Conservation (phyloP, 768 basidiomycete genomes). For the Agaricus blazei region DNA sequence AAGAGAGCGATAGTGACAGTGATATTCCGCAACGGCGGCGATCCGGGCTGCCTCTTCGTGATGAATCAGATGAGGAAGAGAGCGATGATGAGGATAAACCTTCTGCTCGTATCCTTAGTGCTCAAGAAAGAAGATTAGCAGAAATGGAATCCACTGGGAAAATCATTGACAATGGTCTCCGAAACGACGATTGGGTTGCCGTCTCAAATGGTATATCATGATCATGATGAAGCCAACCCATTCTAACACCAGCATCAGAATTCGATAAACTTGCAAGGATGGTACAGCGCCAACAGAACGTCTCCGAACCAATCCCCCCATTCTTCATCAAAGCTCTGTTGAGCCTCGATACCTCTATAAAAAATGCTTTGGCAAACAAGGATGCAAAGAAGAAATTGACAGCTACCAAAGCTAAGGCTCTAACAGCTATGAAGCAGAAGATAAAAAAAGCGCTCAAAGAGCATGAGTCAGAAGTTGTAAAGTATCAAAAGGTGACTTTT, state of each 20-base stretch:
- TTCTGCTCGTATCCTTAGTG: slow-evolving; percentile 76
- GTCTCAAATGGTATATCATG: slow-evolving; percentile 71
- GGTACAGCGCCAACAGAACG: slow-evolving; percentile 81
- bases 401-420: slow-evolving; percentile 85
- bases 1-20: slow-evolving; percentile 51
- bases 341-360: slow-evolving; percentile 73
- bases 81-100: slow-evolving; percentile 68
- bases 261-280: slow-evolving; percentile 94
- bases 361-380: slow-evolving; percentile 74
- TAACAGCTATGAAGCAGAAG: slow-evolving; percentile 98
- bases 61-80: slow-evolving; percentile 32
- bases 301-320: slow-evolving; percentile 81
- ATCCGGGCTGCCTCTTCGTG: slow-evolving; percentile 16
- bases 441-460: slow-evolving; percentile 90
- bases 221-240: neutral
- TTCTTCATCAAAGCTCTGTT: slow-evolving; percentile 75
- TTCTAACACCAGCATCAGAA: slow-evolving; percentile 39
- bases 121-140: slow-evolving; percentile 85
- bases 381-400: slow-evolving; percentile 96
- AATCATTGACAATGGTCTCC: slow-evolving; percentile 88
- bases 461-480: slow-evolving; percentile 74
- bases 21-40: slow-evolving; percentile 30
- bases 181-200: slow-evolving; percentile 95
- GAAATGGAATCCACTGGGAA: slow-evolving; percentile 95
- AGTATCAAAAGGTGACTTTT: slow-evolving; percentile 66